Conservation (phyloP, 2,329 filamentous ascomycete genomes). For the Apiospora sp. region DNA sequence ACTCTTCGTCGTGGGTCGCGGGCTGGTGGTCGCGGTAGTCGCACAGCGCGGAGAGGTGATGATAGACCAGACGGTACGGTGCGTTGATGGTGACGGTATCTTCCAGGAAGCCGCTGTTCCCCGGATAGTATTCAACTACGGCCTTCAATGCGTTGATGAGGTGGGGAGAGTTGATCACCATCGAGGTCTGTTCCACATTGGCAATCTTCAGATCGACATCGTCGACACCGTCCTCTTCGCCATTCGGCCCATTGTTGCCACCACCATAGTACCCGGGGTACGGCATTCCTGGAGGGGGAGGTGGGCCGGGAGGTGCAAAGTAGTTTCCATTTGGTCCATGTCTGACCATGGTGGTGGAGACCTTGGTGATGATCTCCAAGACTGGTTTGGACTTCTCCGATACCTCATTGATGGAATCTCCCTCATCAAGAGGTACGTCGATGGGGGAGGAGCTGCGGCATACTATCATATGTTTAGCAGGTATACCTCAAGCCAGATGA, state of each 20-base stretch:
- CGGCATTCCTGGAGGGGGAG: slow-evolving; percentile 29
- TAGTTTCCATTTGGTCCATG: slow-evolving; percentile 25
- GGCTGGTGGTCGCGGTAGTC: slow-evolving; percentile 53
- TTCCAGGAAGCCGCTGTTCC: slow-evolving; percentile 45
- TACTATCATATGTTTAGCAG: slow-evolving; percentile 38
- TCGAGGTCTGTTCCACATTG: slow-evolving; percentile 45
- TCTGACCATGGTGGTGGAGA: slow-evolving; percentile 38
- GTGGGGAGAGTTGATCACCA: slow-evolving; percentile 54
- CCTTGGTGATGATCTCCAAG: slow-evolving; percentile 53
- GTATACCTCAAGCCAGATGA: neutral
- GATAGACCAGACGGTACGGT: slow-evolving; percentile 58
- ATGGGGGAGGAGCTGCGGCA: slow-evolving; percentile 49
- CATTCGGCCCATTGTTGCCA: slow-evolving; percentile 35
- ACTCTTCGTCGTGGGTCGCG: slow-evolving; percentile 49
- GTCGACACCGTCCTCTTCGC: slow-evolving; percentile 32
- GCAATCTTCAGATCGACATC: slow-evolving; percentile 37
- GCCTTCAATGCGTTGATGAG: slow-evolving; percentile 57
- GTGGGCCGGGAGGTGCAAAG: neutral
- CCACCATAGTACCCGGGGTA: slow-evolving; percentile 39
- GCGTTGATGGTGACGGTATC: slow-evolving; percentile 49
- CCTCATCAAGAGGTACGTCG: slow-evolving; percentile 42
- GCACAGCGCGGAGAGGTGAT: slow-evolving; percentile 53
- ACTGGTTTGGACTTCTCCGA: slow-evolving; percentile 43
- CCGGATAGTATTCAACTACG: slow-evolving; percentile 57
- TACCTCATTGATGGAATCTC: slow-evolving; percentile 33